Base-by-base conservation (phyloP, 805 yeast species). In the Candida taoyuanica region DNA sequence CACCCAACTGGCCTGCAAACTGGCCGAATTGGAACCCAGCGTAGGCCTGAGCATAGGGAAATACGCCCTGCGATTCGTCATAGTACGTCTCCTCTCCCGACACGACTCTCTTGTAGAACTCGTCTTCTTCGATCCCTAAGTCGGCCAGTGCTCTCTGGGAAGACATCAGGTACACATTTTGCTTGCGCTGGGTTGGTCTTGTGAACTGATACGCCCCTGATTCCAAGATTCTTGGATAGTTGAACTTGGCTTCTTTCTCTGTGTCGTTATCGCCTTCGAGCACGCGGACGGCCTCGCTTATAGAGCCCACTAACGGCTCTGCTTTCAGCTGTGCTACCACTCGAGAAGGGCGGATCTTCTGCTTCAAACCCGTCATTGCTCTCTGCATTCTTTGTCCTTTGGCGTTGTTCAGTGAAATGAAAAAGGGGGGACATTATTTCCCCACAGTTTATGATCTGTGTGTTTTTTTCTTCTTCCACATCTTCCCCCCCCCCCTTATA, bases 1-100 rank as follows among this genome's bases (percentile, higher is more conserved):
- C 98, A 6, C 98, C 98, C 44, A 91, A 65, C 59, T 93, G 98
- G 2, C 98, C 98, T 0, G 97, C 97, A 76, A 91, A 91, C 47
- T 76, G 77, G 3, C 98, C 98, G 66, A 93, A 91, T 56, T 91
- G 98, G 71, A 82, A 87, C 1, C 98, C 98, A 2, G 98, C 96
- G 60, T 91, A 91, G 0, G 91, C 85, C 59, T 84, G 89, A 11
- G 96, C 76, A 60, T 84, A 91, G 0, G 98, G 98, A 48, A 76
- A 76, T 1, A 83, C 71, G 11, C 34, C 34, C 28, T 30, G 19
- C 5, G 56, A 53, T 7, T 54, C 54, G 23, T 69, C 67, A 14
- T 64, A 64, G 26, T 60, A 51, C 2, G 72, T 47, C n/a, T 61
- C 50, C 28, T 74, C 65, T 1, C 97, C 97, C 40, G 79, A 68